Percentiles rank a stretch among this genome's conserved stretches.
Evolutionary conservation across 768 basidiomycete species (phyloP).

Genomic region (Butyriboletus loyo): DNA sequence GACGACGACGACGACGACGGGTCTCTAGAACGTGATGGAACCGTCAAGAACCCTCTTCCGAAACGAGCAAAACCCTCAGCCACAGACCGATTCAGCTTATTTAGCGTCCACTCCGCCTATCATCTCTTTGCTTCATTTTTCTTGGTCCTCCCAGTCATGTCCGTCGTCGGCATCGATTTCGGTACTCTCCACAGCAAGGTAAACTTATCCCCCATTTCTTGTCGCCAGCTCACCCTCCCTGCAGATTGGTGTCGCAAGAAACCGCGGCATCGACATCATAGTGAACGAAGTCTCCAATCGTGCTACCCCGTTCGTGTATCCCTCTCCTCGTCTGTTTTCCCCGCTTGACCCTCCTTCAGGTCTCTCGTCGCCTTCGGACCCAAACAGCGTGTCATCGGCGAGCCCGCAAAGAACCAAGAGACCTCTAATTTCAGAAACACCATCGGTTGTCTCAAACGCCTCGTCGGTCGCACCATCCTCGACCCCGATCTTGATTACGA

Average conservation of each 20-base stretch:
- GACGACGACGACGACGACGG: not conserved
- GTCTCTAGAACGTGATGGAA: conserved; percentile 28
- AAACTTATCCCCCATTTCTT: conserved; percentile 5
- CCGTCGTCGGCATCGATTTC: conserved; percentile 94
- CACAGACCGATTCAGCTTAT: not conserved
- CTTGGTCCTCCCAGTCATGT: conserved; percentile 45
- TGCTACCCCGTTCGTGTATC: conserved; percentile 79
- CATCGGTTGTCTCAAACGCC: conserved; percentile 86
- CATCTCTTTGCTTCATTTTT: not conserved
- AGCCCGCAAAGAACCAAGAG: conserved; percentile 95
- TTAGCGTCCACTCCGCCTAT: not conserved
- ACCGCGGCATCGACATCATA: conserved; percentile 98
- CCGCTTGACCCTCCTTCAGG: conserved; percentile 40
- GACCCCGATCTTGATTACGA: conserved; percentile 86
- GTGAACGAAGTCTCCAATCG: conserved; percentile 97
- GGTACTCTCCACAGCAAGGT: conserved; percentile 90
- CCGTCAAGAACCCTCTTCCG: conserved; percentile 21
- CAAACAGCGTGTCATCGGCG: conserved; percentile 89
- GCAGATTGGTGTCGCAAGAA: conserved; percentile 92
- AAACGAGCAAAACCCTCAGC: conserved; percentile 24
- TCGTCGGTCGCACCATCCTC: conserved; percentile 75
- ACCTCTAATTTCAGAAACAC: conserved; percentile 99
- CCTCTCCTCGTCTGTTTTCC: not conserved
- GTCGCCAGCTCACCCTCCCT: not conserved
- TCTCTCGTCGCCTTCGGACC: conserved; percentile 93